A percentile compares a stretch with the other conserved stretches of the same genome.
Conservation (phyloP, 805 yeast species). For the Candida lessepsii region DNA sequence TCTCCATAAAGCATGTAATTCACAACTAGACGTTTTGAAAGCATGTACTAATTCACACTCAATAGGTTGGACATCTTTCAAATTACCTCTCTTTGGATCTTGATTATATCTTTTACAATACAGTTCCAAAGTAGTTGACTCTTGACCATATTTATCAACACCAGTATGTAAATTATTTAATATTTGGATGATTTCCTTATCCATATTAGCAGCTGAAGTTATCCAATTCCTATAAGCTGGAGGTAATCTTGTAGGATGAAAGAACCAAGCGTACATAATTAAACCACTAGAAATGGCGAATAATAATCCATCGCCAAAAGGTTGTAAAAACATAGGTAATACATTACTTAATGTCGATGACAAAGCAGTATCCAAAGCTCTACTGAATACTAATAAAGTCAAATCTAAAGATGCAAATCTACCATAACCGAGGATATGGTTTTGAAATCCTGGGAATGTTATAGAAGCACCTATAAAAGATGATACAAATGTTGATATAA, state of each 20-base stretch:
- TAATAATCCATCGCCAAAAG: conserved; percentile 25
- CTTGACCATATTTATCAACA: conserved; percentile 35
- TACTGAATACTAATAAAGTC: conserved; percentile 33
- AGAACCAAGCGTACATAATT: conserved; percentile 41
- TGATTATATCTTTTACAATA: conserved; percentile 33
- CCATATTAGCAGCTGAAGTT: conserved; percentile 49
- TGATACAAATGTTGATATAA: conserved; percentile 26
- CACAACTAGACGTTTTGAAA: conserved; percentile 39
- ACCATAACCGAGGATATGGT: conserved; percentile 26
- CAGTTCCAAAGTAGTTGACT: conserved; percentile 28
- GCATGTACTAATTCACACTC: conserved; percentile 44
- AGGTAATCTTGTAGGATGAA: conserved; percentile 39
- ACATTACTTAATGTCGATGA: conserved; percentile 25
- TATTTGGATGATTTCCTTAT: conserved; percentile 33
- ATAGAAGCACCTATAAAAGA: conserved; percentile 27
- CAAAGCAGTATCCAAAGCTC: conserved; percentile 35
- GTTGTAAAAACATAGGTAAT: conserved; percentile 18
- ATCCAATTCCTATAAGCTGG: conserved; percentile 47
- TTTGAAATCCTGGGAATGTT: conserved; percentile 33
- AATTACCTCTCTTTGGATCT: conserved; percentile 30
- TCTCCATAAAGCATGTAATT: conserved; percentile 47
- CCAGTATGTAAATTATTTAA: conserved; percentile 32
- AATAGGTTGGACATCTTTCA: conserved; percentile 26
- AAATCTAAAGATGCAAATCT: conserved; percentile 35
- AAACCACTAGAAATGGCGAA: conserved; percentile 29